phyloP scores from a whole-genome alignment of 225 moss, liverwort and hornwort genomes.

The Polytrichum commune region DNA sequence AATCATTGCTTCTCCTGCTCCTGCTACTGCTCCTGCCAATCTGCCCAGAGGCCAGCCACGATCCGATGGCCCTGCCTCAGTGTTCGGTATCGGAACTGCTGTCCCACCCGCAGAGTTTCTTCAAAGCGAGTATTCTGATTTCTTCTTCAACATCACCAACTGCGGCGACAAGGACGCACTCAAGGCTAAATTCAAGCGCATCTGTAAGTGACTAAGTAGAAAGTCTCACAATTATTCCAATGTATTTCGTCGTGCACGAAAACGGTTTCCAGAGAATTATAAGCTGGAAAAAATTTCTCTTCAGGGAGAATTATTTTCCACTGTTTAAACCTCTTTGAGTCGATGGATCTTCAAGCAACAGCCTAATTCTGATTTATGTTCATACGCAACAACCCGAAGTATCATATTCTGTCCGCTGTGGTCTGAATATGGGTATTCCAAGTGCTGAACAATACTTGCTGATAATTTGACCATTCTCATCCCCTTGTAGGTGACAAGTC shows the following conservation, averaged over 20 bases:
- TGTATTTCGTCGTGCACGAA: background rate
- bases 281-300: background rate
- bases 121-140: constrained; percentile 30
- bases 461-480: background rate
- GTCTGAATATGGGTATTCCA: too few species aligned
- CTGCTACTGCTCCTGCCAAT: constrained; percentile 12
- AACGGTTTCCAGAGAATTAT: background rate
- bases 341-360: too few species aligned
- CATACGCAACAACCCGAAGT: too few species aligned
- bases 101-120: constrained; percentile 24
- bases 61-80: constrained; percentile 7
- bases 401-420: too few species aligned
- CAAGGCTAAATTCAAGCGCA: constrained; percentile 39
- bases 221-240: background rate
- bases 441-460: background rate
- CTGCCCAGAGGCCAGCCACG: background rate
- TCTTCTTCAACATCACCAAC: constrained; percentile 20
- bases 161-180: constrained; percentile 23
- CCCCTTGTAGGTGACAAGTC: constrained; percentile 37
- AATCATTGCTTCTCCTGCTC: constrained; percentile 7
- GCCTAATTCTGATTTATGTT: too few species aligned
- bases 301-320: background rate
- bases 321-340: too few species aligned
- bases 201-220: constrained; percentile 16
- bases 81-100: constrained; percentile 36